Evolutionary conservation across 352 stramenopile species (phyloP).

Genomic region (Albugo candida): DNA sequence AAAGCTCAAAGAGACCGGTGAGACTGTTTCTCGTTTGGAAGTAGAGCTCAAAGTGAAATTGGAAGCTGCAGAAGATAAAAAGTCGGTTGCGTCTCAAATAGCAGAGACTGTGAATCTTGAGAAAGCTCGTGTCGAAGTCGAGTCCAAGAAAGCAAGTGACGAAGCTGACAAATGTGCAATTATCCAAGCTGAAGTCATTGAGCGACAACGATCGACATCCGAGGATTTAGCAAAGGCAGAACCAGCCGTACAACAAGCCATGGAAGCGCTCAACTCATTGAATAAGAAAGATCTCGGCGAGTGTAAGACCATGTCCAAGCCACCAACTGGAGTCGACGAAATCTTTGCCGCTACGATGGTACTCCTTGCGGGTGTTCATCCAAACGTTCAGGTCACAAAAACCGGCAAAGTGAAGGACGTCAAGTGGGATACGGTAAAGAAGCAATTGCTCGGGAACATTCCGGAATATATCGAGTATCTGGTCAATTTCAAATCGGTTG

Average conservation of each 20-base stretch:
- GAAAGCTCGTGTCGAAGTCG: conserved; percentile 88
- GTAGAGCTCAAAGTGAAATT: conserved; percentile 90
- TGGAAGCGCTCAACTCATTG: conserved; percentile 89
- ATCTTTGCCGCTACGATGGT: conserved; percentile 89
- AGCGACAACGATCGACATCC: conserved; percentile 78
- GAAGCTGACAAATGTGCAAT: conserved; percentile 85
- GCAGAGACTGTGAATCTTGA: conserved; percentile 90
- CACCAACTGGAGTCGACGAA: conserved; percentile 85
- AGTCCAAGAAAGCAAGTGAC: conserved; percentile 86
- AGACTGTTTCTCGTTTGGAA: conserved; percentile 84
- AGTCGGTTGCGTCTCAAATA: conserved; percentile 84
- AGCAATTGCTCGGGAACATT: conserved; percentile 88
- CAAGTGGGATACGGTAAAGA: conserved; percentile 90
- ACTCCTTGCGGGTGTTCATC: conserved; percentile 86
- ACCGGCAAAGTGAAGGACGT: conserved; percentile 91
- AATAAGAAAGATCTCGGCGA: conserved; percentile 94
- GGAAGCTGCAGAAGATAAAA: conserved; percentile 92
- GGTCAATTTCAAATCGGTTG: conserved; percentile 83
- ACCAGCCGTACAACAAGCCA: conserved; percentile 86
- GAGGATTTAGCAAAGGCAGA: conserved; percentile 90
- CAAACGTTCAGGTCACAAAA: conserved; percentile 85
- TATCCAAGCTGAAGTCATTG: conserved; percentile 86
- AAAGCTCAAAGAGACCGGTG: conserved; percentile 85
- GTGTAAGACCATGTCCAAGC: conserved; percentile 94
- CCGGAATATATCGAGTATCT: conserved; percentile 91